phyloP scores from a whole-genome alignment of 2,329 filamentous ascomycete genomes.

The Aspergillus sp. region DNA sequence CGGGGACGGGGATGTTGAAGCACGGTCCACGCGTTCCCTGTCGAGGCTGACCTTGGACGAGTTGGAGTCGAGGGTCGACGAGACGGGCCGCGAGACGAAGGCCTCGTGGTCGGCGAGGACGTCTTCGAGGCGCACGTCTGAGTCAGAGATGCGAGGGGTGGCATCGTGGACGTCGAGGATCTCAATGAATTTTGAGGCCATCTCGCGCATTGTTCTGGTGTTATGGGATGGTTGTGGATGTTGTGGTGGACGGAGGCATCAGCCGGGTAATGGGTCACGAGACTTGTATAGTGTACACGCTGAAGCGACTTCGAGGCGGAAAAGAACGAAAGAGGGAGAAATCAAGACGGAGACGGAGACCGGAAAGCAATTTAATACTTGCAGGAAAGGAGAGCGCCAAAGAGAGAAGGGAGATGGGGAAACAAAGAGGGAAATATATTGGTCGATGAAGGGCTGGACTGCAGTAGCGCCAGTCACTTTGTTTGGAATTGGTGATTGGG shows the following conservation, averaged over 20 bases:
- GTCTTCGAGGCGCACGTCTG: conserved; percentile 45
- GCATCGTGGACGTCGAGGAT: conserved; percentile 41
- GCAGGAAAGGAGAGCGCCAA: neutral
- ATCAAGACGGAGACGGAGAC: neutral
- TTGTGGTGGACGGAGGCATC: conserved; percentile 1
- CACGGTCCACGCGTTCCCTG: conserved; percentile 25
- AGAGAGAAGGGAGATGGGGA: neutral
- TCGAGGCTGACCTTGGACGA: conserved; percentile 35
- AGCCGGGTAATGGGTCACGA: neutral
- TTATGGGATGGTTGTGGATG: neutral
- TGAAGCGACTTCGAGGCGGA: neutral
- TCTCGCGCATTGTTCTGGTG: conserved; percentile 26
- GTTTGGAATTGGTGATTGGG: conserved; percentile 2
- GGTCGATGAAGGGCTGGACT: conserved; percentile 9
- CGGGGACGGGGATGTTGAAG: neutral
- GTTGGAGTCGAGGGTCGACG: conserved; percentile 38
- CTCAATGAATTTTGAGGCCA: conserved; percentile 45
- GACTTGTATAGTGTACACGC: neutral
- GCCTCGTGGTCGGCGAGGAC: conserved; percentile 44
- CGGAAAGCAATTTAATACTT: neutral
- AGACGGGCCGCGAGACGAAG: conserved; percentile 34
- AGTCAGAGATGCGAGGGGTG: conserved; percentile 36
- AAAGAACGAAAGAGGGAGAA: neutral
- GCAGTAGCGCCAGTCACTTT: conserved; percentile 11
- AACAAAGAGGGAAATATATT: conserved; percentile 7